Evolutionary conservation across 176 grass and related monocot genomes (phyloP).

Genomic region (Calamus simplicifolius): DNA sequence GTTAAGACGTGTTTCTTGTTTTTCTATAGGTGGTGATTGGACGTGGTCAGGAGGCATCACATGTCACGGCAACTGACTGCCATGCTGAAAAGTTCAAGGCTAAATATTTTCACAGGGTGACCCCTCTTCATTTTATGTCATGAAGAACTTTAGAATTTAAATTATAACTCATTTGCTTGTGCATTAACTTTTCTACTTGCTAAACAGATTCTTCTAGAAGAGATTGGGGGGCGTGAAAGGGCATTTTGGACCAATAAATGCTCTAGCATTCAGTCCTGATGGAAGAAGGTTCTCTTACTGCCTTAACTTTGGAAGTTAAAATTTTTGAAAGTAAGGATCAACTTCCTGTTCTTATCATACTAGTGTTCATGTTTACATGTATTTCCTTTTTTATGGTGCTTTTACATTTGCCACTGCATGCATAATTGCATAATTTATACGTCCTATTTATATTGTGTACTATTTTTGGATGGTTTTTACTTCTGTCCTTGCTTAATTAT

Average conservation of each 20-base stretch:
- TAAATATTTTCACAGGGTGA: slow-evolving; percentile 81
- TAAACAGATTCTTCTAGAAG: slow-evolving; percentile 73
- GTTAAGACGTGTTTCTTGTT: not conserved
- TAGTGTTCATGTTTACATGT: no score
- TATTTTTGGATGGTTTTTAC: no score
- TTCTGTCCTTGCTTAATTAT: no score
- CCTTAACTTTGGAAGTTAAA: no score
- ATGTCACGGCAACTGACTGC: slow-evolving; percentile 72
- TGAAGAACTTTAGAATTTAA: not conserved
- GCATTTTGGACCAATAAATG: slow-evolving; percentile 90
- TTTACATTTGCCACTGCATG: no score
- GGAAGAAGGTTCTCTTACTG: slow-evolving; percentile 48
- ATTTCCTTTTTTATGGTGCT: no score
- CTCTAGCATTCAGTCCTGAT: slow-evolving; percentile 85
- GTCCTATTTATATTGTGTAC: no score
- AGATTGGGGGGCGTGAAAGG: slow-evolving; percentile 97
- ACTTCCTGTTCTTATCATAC: no score
- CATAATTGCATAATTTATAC: no score
- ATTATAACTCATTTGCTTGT: no score
- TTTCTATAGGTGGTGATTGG: slow-evolving; percentile 73
- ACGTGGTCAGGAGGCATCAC: slow-evolving; percentile 69
- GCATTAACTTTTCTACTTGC: not conserved
- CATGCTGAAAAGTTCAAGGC: slow-evolving; percentile 92
- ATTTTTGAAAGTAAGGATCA: no score
- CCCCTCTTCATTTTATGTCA: not conserved